These are phyloP conservation scores for Clonostachys rosea DNA, from an alignment of 2,329 filamentous ascomycete genomes.

Conservation along the genomic window DNA sequence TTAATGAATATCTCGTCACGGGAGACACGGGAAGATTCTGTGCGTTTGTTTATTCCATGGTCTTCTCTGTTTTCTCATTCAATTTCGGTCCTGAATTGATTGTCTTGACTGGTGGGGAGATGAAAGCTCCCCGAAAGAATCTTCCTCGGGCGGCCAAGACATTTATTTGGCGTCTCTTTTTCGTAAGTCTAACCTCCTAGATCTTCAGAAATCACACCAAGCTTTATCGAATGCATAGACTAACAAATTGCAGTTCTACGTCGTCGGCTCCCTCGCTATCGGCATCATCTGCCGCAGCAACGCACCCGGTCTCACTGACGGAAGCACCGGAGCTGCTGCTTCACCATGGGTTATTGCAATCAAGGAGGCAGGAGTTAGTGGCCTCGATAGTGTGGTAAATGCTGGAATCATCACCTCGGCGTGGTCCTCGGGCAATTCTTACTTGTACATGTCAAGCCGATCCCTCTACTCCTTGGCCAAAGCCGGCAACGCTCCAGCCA, in stretches of 20 bases:
- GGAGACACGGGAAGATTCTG: constrained; percentile 33
- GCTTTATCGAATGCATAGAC: too few relatives aligned
- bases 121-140: constrained; percentile 24
- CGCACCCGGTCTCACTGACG: constrained; percentile 20
- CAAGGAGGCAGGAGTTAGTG: constrained; percentile 34
- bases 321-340: constrained; percentile 29
- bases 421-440: constrained; percentile 54
- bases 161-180: constrained; percentile 25
- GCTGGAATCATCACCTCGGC: constrained; percentile 54
- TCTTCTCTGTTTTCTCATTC: constrained; percentile 54
- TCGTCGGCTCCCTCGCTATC: constrained; percentile 35
- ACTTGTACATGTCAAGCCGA: constrained; percentile 45
- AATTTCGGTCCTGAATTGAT: constrained; percentile 35
- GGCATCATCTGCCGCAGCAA: constrained; percentile 27
- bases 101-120: constrained; percentile 27
- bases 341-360: constrained; percentile 58
- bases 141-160: constrained; percentile 24
- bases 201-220: too few relatives aligned
- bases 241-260: constrained; percentile 16
- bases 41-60: constrained; percentile 40
- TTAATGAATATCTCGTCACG: constrained; percentile 30
- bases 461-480: constrained; percentile 42
- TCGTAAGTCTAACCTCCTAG: constrained; percentile 1
- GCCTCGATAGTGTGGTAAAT: constrained; percentile 47
- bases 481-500: constrained; percentile 30